Evolutionary conservation across 2,329 filamentous ascomycete species (phyloP), one percentile per base, ranked within the genome.

Genomic region (Tolypocladium endophyticum): DNA sequence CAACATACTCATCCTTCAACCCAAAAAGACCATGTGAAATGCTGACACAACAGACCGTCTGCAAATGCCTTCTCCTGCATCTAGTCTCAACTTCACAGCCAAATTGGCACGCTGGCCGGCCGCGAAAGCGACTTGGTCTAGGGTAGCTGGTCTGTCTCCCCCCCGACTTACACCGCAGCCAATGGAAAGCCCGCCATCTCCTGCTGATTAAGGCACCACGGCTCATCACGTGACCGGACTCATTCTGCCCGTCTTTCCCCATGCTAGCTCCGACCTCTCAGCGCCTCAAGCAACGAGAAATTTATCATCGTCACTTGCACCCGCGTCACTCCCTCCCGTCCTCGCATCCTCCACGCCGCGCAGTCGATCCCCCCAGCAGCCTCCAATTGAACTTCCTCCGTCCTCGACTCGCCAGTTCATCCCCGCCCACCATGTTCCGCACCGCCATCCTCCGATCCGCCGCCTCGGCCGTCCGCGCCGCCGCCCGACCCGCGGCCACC

Each of bases 391-490:
- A 58, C 53, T 58, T 33, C 45, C 7, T 60, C 58, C 56, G 4
- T 3, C 20, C 11, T n/a, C 50, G 50, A 30, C 45, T 28, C 47
- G 47, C 6, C 47, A 50, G 23, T 25, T 7, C 28, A 12, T 8
- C 28, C 35, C 39, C 18, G 50, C 61, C 63, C 63, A 69, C 58
- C 57, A 97, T 97, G 93, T 92, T 97, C 83, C 90, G 93, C 80
- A 86, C 89, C 76, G 87, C 89, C 73, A 77, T 94, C 75, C 81
- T 93, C 80, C 89, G 89, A 78, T 88, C 89, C 72, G 85, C 88
- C 72, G 84, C 88, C 75, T 83, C 87, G 73, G 76, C 80, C 65
- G 76, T 81, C 72, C 77, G 80, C 73, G 74, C 74, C 69, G 72
- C 76, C 66, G 74, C 76, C 63, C 74, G 76, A 62, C 77, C 78